Evolutionary conservation across 768 basidiomycete species (phyloP).

Genomic region (Termitomyces sp.): DNA sequence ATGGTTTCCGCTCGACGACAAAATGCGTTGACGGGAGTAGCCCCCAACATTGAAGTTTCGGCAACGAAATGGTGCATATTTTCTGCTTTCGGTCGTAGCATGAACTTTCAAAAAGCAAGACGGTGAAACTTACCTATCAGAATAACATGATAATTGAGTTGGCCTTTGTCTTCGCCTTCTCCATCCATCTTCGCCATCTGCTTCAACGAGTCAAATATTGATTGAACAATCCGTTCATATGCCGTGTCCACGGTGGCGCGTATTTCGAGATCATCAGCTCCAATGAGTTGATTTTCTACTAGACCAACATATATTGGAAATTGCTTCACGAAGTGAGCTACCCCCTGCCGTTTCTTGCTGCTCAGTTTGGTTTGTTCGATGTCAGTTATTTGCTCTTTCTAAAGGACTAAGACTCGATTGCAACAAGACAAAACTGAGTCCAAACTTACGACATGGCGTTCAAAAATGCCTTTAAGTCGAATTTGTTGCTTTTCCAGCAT

Average conservation of each 20-base stretch:
- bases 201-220: conserved; percentile 91
- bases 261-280: conserved; percentile 73
- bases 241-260: conserved; percentile 73
- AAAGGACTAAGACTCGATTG: not conserved
- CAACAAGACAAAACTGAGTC: not conserved
- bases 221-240: conserved; percentile 84
- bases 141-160: conserved; percentile 94
- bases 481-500: conserved; percentile 81
- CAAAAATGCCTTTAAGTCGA: conserved; percentile 71
- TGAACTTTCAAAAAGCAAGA: not conserved
- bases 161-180: conserved; percentile 93
- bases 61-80: conserved; percentile 95
- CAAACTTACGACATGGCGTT: conserved; percentile 64
- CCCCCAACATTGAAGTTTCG: conserved; percentile 71
- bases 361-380: conserved; percentile 91
- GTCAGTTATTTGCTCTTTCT: conserved; percentile 85
- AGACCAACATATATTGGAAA: conserved; percentile 87
- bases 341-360: conserved; percentile 89
- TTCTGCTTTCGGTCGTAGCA: conserved; percentile 45
- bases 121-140: conserved; percentile 69
- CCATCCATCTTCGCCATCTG: conserved; percentile 96
- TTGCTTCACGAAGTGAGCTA: conserved; percentile 87
- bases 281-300: conserved; percentile 81
- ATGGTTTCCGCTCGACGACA: conserved; percentile 72
- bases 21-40: conserved; percentile 59